These are phyloP conservation scores for Entophlyctis helioformis DNA, from an alignment of 192 early-diverging fungal species.

Conservation along the genomic window DNA sequence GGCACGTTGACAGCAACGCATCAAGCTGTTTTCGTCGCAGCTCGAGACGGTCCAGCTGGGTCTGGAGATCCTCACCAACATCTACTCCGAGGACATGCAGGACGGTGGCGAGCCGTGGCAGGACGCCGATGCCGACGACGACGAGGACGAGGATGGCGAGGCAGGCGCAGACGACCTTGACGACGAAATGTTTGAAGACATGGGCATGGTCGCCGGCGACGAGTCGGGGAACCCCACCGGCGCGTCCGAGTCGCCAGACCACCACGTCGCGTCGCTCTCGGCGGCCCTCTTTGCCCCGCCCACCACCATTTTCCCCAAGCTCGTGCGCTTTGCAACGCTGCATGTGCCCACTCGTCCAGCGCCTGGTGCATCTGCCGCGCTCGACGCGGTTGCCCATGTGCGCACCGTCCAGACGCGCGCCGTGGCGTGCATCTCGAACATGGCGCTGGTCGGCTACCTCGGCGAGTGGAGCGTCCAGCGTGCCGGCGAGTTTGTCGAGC, in stretches of 20 bases:
- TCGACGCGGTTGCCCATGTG: neutral
- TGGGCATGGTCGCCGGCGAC: neutral
- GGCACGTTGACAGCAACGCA: too few relatives aligned
- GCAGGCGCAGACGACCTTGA: conserved; percentile 20
- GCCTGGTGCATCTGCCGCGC: neutral
- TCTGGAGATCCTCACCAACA: conserved; percentile 74
- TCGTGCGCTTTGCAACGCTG: neutral
- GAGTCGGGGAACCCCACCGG: neutral
- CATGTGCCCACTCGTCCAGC: conserved; percentile 1
- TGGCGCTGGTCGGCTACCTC: too few relatives aligned
- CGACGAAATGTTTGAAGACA: neutral
- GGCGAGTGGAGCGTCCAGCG: too few relatives aligned
- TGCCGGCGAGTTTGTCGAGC: too few relatives aligned
- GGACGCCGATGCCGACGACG: conserved; percentile 19
- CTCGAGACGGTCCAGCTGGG: conserved; percentile 55
- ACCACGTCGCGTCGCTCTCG: neutral
- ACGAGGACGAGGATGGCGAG: conserved; percentile 13
- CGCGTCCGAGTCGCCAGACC: neutral
- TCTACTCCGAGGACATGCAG: conserved; percentile 47
- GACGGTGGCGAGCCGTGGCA: conserved; percentile 14
- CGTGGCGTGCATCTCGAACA: conserved; percentile 1
- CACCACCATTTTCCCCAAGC: neutral
- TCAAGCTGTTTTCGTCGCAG: too few relatives aligned
- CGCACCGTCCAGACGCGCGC: conserved; percentile 4
- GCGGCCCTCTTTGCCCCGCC: neutral